phyloP scores from a whole-genome alignment of 495 filamentous ascomycete species.

The Terfezia claveryi region DNA sequence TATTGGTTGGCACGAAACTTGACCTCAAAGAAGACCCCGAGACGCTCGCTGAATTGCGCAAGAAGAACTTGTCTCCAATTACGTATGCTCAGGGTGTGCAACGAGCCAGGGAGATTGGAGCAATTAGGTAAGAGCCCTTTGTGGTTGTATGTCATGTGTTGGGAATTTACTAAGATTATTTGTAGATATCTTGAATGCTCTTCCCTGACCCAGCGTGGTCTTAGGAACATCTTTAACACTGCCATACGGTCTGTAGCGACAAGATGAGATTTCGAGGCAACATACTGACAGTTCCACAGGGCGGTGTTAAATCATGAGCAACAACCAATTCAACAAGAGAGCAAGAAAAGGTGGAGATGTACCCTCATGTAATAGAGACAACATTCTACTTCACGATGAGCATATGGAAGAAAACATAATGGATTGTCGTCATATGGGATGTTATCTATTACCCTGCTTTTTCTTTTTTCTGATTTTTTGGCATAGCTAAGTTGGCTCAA shows the following conservation, averaged over 20 bases:
- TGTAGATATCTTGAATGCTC: slow-evolving; percentile 95
- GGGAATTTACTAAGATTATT: neutral
- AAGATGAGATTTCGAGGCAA: neutral
- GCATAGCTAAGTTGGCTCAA: too few species aligned
- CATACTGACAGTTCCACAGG: slow-evolving; percentile 1
- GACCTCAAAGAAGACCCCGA: slow-evolving; percentile 76
- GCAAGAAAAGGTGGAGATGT: neutral
- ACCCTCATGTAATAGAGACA: neutral
- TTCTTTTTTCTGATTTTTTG: too few species aligned
- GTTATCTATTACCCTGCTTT: too few species aligned
- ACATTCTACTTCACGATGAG: neutral
- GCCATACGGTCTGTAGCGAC: slow-evolving; percentile 51
- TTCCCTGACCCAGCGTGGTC: slow-evolving; percentile 80
- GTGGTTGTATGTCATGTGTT: too few species aligned
- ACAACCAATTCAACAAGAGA: neutral
- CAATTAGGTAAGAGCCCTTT: slow-evolving; percentile 20
- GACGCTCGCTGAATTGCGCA: slow-evolving; percentile 50
- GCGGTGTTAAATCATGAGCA: slow-evolving; percentile 16
- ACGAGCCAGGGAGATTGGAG: slow-evolving; percentile 75
- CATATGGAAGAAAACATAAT: neutral
- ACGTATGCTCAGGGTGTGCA: slow-evolving; percentile 68
- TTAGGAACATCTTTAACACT: slow-evolving; percentile 96
- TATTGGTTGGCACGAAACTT: slow-evolving; percentile 91
- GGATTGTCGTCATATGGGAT: neutral
- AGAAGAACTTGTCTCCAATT: slow-evolving; percentile 79